Evolutionary conservation across 2,329 filamentous ascomycete species (phyloP), one percentile per base, ranked within the genome.

Genomic region (Talaromyces verruculosus): DNA sequence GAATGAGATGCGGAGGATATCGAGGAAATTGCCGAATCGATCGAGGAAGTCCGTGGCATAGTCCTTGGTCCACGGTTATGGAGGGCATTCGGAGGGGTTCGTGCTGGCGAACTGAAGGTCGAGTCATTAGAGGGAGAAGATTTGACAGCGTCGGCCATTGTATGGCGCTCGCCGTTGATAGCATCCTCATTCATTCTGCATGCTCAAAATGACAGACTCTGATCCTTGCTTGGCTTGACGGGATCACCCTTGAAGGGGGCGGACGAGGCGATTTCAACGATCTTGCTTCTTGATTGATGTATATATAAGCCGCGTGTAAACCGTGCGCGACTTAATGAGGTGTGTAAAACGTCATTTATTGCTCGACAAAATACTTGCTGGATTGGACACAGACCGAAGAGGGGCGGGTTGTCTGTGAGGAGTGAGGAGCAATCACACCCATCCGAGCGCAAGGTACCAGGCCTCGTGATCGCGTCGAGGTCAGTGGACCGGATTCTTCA

Each of bases 21-120:
- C 10, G 87, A 87, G 1, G 94, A 97, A 57, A 96, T 90, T n/a
- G 91, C 91, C 11, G 93, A 97, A 77, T 98, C 94, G 73, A 97
- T 94, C 11, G 94, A 97, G 3, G 91, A 91, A 65, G 91, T 96
- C 72, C 93, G 88, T 65, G 89, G 87, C 71, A 83, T 79, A 59
- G 69, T 68, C 63, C 77, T 76, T 63, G 76, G 74, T n/a, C 70
- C 71, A 61, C 71, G 63, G 61, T 73, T 74, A 59, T 76, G 73
- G 59, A 71, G 72, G 57, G 71, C 67, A 65, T 70, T 73, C 57
- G 73, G 70, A 45, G 75, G 67, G 58, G 74, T 74, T 67, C 70
- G 75, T 58, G 73, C 70, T 33, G 69, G 67, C 10, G 74, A 74
- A 64, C 69, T 70, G 37, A 71, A 69, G 17, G 76, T 10, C 53